These are phyloP conservation scores for Lactarius quietus DNA, from an alignment of 768 basidiomycete genomes.

Conservation along the genomic window DNA sequence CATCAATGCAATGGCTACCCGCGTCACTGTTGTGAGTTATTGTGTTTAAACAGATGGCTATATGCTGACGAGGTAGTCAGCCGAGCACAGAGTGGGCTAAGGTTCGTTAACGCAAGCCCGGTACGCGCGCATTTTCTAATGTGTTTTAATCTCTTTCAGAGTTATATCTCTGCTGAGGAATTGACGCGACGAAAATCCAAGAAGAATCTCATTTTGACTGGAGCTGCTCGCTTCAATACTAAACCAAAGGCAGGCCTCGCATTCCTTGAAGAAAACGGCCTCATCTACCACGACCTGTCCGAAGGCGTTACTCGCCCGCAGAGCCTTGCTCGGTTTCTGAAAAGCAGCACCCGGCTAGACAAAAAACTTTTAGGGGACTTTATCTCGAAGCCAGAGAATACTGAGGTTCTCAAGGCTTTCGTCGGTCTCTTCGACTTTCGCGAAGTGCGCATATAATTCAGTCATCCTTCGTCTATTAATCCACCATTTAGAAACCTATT, in stretches of 20 bases:
- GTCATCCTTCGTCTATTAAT: not conserved
- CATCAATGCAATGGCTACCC: slow-evolving; percentile 81
- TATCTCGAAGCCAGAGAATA: slow-evolving; percentile 83
- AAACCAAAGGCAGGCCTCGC: slow-evolving; percentile 90
- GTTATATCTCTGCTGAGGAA: slow-evolving; percentile 51
- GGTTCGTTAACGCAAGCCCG: slow-evolving; percentile 40
- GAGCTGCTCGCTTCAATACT: slow-evolving; percentile 82
- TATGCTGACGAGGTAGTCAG: slow-evolving; percentile 22
- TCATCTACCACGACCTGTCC: slow-evolving; percentile 71
- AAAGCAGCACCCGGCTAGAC: slow-evolving; percentile 79
- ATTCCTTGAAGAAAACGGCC: slow-evolving; percentile 89
- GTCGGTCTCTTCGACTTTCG: slow-evolving; percentile 87
- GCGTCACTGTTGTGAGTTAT: slow-evolving; percentile 49
- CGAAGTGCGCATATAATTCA: slow-evolving; percentile 50
- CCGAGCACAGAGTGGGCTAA: slow-evolving; percentile 55
- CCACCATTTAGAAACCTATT: slow-evolving; percentile 68
- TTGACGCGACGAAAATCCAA: slow-evolving; percentile 70
- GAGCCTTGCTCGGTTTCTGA: slow-evolving; percentile 83
- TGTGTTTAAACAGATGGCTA: not conserved
- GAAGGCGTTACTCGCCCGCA: slow-evolving; percentile 51
- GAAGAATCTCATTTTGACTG: slow-evolving; percentile 82
- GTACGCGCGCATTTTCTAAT: not conserved
- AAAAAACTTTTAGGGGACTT: slow-evolving; percentile 94
- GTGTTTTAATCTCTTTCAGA: slow-evolving; percentile 36
- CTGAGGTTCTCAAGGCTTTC: slow-evolving; percentile 82